Evolutionary conservation across 306 rosid species (phyloP), one percentile per base, ranked within the genome.

Genomic region (Sesbania bispinosa): DNA sequence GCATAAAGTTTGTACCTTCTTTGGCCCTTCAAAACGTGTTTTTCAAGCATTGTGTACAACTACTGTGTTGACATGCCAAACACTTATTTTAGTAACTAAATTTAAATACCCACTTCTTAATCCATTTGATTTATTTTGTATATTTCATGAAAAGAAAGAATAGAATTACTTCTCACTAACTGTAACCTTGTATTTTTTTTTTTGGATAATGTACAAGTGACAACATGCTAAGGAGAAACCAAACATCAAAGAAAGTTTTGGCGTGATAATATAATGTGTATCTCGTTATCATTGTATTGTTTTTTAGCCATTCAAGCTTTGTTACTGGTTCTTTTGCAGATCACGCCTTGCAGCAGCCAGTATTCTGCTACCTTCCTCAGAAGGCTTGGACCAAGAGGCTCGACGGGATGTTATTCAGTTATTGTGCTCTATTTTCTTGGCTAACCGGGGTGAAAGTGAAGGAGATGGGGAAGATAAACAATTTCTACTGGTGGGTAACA

Each of bases 371-470:
- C 82, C 87, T 60, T 71, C 85, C 10, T 74, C 82, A 0, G 78
- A 73, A 73, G 92, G 88, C 60, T 46, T 70, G 73, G 76, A 66
- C 65, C 80, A 74, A 55, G 81, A 74, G 84, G 83, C 70, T 81
- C 88, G 78, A 73, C 82, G 78, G 69, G 79, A 79, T 71, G 84
- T 83, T 35, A 83, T 83, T 76, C 84, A 83, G 47, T 59, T 83
- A 54, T 82, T 95, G 41, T 95, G 99, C 74, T 86, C 97, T 55
- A 88, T 95, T 69, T 95, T 95, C 85, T 81, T 95, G 85, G 96
- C 99, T 63, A 89, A 95, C 87, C 85, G 81, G 74, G 96, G 96
- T 77, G 89, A 81, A 55, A 85, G 85, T 41, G 97, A 88, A 58
- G 96, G 79, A 73, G 85, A 67, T 26, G 95, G 75, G 65, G 99